Percentiles rank a stretch among this genome's conserved stretches.
Conservation (phyloP, 495 filamentous ascomycete species). For the Podospora tetraspora region DNA sequence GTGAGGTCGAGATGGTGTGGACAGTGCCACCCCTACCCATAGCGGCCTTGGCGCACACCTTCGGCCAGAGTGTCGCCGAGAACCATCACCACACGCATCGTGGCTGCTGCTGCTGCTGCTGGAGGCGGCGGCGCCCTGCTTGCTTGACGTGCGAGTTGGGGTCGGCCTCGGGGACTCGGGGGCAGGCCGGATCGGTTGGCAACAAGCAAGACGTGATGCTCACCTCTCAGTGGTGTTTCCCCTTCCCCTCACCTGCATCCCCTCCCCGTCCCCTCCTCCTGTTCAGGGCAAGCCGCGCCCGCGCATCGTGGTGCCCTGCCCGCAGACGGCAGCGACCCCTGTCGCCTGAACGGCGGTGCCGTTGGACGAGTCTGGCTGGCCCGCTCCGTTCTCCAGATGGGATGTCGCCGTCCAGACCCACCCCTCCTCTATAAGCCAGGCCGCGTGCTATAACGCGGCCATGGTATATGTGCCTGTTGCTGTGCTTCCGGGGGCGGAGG, state of each 20-base stretch:
- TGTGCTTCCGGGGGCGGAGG: constrained; percentile 25
- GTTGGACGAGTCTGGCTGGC: constrained; percentile 12
- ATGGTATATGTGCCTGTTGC: constrained; percentile 30
- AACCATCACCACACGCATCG: constrained; percentile 22
- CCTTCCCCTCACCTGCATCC: neutral
- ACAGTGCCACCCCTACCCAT: constrained; percentile 31
- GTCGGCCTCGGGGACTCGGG: constrained; percentile 17
- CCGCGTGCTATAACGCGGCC: constrained; percentile 18
- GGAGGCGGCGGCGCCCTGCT: constrained; percentile 9
- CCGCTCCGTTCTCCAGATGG: constrained; percentile 12
- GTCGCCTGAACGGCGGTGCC: constrained; percentile 19
- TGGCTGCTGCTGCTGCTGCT: constrained; percentile 1
- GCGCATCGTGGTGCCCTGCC: constrained; percentile 15
- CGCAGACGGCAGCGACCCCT: constrained; percentile 16
- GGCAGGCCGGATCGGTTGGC: constrained; percentile 26
- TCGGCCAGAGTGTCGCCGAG: constrained; percentile 31
- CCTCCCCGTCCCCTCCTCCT: constrained; percentile 1
- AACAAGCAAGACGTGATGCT: constrained; percentile 5
- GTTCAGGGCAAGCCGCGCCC: constrained; percentile 9
- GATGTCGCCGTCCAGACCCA: constrained; percentile 21
- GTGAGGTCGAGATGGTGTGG: constrained; percentile 14
- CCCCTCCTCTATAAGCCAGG: constrained; percentile 14
- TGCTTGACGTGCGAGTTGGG: constrained; percentile 20
- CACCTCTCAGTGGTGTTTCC: neutral
- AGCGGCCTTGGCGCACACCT: constrained; percentile 22